Evolutionary conservation across 345 rosid genomes (phyloP).

Genomic region (Eucalyptus cloeziana): DNA sequence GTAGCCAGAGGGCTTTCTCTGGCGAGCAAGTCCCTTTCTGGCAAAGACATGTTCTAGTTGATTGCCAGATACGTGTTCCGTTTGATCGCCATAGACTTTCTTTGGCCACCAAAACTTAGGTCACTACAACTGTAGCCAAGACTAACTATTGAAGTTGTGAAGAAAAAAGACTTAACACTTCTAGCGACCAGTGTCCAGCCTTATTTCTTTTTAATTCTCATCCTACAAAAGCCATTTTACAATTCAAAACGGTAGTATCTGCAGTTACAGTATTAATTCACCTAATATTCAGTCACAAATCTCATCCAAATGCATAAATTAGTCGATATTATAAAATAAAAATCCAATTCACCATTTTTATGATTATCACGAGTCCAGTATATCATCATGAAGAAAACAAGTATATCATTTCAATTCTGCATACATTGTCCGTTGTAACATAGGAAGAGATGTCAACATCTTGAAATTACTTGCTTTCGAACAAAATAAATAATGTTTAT

Average conservation of each 20-base stretch:
- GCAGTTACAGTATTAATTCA: background rate
- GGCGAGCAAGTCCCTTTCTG: background rate
- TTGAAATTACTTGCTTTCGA: background rate
- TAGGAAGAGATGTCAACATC: background rate
- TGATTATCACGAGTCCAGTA: background rate
- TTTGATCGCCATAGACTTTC: background rate
- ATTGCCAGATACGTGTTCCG: background rate
- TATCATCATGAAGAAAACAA: background rate
- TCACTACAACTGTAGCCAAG: background rate
- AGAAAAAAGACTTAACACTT: background rate
- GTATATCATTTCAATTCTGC: background rate
- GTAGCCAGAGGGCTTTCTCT: background rate
- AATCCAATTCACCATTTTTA: background rate
- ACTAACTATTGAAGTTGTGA: background rate
- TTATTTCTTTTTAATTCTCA: background rate
- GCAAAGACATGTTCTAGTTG: background rate
- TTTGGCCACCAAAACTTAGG: background rate
- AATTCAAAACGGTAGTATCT: background rate
- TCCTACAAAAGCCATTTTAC: background rate
- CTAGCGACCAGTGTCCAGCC: background rate
- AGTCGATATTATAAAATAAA: background rate
- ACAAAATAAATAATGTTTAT: background rate
- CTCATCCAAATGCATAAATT: background rate
- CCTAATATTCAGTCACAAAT: background rate
- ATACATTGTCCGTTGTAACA: background rate